These are phyloP conservation scores for Croton setiger DNA, from an alignment of 441 rosid genomes.

Conservation along the genomic window DNA sequence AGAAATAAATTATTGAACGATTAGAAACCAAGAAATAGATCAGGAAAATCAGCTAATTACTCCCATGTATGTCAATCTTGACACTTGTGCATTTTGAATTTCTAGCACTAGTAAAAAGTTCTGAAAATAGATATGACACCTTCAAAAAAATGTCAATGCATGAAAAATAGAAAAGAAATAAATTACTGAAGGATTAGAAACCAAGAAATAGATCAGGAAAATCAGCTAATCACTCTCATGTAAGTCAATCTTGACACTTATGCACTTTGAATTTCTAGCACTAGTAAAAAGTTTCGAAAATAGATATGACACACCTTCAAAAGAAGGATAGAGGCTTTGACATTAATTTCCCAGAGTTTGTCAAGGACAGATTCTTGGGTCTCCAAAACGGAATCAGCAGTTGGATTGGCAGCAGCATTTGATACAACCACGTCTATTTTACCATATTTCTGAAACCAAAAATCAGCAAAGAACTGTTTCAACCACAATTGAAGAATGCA, in stretches of 20 bases:
- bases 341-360: constrained; percentile 74
- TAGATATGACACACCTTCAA: constrained; percentile 43
- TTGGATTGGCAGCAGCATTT: constrained; percentile 68
- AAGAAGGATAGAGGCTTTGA: constrained; percentile 57
- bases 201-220: neutral
- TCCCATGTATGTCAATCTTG: neutral
- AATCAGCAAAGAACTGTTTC: constrained; percentile 11
- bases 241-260: neutral
- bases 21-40: neutral
- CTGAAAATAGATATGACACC: constrained; percentile 34
- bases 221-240: neutral
- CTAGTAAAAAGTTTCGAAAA: neutral
- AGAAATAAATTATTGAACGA: too few relatives aligned
- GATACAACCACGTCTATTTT: constrained; percentile 62
- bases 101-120: neutral
- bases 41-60: neutral
- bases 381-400: constrained; percentile 41
- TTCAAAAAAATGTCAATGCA: constrained; percentile 18
- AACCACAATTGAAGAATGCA: neutral
- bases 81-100: neutral
- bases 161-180: too few relatives aligned
- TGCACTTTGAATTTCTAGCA: neutral
- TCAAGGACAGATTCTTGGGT: constrained; percentile 54
- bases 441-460: constrained; percentile 54
- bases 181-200: too few relatives aligned